Base-by-base conservation (phyloP, 2,329 filamentous ascomycete species). In the Ascochyta lentis region DNA sequence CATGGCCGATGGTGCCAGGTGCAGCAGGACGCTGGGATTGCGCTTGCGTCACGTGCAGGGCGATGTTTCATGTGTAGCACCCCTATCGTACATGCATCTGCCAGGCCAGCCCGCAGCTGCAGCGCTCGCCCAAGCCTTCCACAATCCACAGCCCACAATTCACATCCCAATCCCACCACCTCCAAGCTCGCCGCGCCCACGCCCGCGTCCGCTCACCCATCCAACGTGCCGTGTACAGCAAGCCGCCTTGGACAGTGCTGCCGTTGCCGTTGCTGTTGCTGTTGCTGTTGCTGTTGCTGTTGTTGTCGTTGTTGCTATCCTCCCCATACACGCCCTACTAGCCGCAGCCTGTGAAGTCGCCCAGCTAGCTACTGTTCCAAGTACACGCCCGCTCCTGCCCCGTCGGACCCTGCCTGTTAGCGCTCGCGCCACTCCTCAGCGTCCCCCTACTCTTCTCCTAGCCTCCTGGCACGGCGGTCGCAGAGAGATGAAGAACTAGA, bases 401-500 rank as follows among this genome's bases (percentile, higher is more conserved):
- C 53, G 57, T 53, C 63, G 60, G 50, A 46, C 43, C 50, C 43
- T 47, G 47, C 12, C 24, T 35, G 35, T 27, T 47, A 53, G 65
- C 59, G 60, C 63, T 60, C 43, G 31, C 33, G 50, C 58, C 51
- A 24, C 50, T 54, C 49, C 23, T 38, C 39, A 42, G 38, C 50
- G 34, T 39, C 50, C 56, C 58, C 22, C 50, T 42, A n/a, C 42
- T 34, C 51, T 22, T 16, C 41, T 43, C 40, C 40, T 34, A 41
- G 33, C 19, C 19, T 42, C 40, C 51, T 54, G 51, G 51, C 51
- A 54, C 34, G 44, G 31, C 31, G 24, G 45, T 55, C 52, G 52
- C 52, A 55, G 57, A 67, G 69, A 63, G 50, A 72, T 73, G 70
- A 70, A 55, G 59, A 55, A 59, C 56, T 71, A 50, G 46, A 44